Base-by-base conservation (phyloP, 2,329 filamentous ascomycete species). In the Orbilia oligospora region DNA sequence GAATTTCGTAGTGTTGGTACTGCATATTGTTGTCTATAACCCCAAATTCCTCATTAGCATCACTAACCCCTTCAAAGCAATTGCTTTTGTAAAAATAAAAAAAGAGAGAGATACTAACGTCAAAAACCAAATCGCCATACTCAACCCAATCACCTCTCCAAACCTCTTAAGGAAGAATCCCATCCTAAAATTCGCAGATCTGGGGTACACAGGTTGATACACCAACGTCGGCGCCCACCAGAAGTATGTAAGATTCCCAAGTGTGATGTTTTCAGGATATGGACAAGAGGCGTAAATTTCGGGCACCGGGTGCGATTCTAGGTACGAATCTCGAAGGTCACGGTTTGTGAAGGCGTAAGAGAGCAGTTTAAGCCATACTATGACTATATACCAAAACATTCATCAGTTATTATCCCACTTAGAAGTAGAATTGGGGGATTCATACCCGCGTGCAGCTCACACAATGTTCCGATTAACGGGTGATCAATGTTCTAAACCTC, bases 201-300 rank as follows among this genome's bases (percentile, higher is more conserved):
- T 92, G 20, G 96, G 96, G 84, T 99, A 99, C 14, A 96, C 93
- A 0, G 96, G 96, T 86, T 99, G 96, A 84, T 99, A 99, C 53
- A 98, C 92, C 66, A 99, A 88, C 0, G 96, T 99, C 0, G 96
- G 96, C 0, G 95, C 96, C 91, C 94, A 95, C 95, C 96, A 98
- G 84, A 99, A 99, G 85, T 98, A 99, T 73, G 89, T 90, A 27
- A 99, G 87, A 83, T 98, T 99, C 64, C 88, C 86, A 81, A 97
- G 88, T 2, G 94, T 97, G 84, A 99, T 93, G 84, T 98, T 99
- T 58, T 89, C 85, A 0, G 96, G 96, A 83, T 99, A 99, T 0
- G 95, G 93, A 82, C 94, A 97, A 68, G 89, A 83, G 12, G 88
- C 87, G 86, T 98, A 99, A 24, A 98, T 87, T 44, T 93, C 90